These are phyloP conservation scores for Pistacia atlantica DNA, from an alignment of 345 rosid genomes.

Conservation along the genomic window DNA sequence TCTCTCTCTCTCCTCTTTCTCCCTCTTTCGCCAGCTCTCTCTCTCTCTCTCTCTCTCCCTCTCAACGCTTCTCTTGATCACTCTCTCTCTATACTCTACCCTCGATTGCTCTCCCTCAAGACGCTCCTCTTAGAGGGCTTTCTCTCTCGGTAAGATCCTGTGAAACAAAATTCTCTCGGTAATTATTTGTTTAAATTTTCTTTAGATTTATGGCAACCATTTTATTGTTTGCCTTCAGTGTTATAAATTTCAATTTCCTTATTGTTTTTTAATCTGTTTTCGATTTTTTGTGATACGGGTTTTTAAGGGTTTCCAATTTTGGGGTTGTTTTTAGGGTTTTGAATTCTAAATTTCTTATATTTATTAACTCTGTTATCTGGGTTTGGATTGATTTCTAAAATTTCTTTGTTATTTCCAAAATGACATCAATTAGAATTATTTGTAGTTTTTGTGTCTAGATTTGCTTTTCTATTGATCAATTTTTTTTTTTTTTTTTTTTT, in stretches of 20 bases:
- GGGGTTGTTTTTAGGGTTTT: neutral
- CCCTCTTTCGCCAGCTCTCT: neutral
- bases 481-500: too few relatives aligned
- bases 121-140: neutral
- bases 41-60: slow-evolving; percentile 6
- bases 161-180: neutral
- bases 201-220: too few relatives aligned
- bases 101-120: neutral
- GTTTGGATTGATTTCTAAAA: too few relatives aligned
- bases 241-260: too few relatives aligned
- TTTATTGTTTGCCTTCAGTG: too few relatives aligned
- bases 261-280: neutral
- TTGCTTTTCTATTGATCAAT: slow-evolving; percentile 4
- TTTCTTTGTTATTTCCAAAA: too few relatives aligned
- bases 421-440: too few relatives aligned
- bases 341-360: too few relatives aligned
- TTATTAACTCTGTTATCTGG: neutral
- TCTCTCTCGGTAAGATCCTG: neutral
- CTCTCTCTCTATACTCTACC: neutral
- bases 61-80: neutral
- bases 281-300: too few relatives aligned
- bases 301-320: too few relatives aligned
- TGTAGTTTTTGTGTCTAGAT: neutral
- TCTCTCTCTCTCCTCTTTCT: neutral
- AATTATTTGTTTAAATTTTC: too few relatives aligned